Conservation (phyloP, 176 grass and related monocot genomes). For the Cymbopogon citratus region DNA sequence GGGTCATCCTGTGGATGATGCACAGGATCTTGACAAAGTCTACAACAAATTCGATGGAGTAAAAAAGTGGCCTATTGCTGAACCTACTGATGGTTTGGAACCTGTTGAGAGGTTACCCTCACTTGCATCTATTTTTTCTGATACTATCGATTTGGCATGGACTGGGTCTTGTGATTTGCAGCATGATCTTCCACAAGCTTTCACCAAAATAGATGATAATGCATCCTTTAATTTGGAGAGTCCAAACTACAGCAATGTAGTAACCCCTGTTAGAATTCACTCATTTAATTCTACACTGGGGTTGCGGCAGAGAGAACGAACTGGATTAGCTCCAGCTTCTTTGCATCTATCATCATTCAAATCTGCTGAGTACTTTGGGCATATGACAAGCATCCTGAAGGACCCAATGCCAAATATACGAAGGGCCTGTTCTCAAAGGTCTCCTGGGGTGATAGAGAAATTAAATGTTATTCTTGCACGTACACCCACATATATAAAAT, state of each 20-base stretch:
- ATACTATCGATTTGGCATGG: slow-evolving; percentile 94
- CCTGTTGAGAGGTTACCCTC: slow-evolving; percentile 50
- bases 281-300: slow-evolving; percentile 67
- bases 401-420: slow-evolving; percentile 60
- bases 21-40: slow-evolving; percentile 43
- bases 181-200: slow-evolving; percentile 37
- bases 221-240: slow-evolving; percentile 31
- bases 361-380: slow-evolving; percentile 50
- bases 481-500: slow-evolving; percentile 52
- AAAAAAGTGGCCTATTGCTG: slow-evolving; percentile 10
- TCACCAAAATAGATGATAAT: slow-evolving; percentile 39
- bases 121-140: slow-evolving; percentile 69
- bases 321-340: slow-evolving; percentile 46
- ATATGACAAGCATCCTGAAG: slow-evolving; percentile 37
- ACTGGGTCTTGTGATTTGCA: slow-evolving; percentile 61
- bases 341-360: slow-evolving; percentile 52
- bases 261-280: slow-evolving; percentile 69
- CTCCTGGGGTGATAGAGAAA: slow-evolving; percentile 54
- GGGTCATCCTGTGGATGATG: slow-evolving; percentile 29
- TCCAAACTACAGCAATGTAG: slow-evolving; percentile 35
- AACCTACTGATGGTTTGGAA: slow-evolving; percentile 18
- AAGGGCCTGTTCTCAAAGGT: slow-evolving; percentile 78
- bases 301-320: slow-evolving; percentile 44
- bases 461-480: slow-evolving; percentile 53
- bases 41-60: slow-evolving; percentile 32